Percentiles rank a stretch among this genome's conserved stretches.
Evolutionary conservation across 345 rosid species (phyloP).

Genomic region (Mercurialis annua): DNA sequence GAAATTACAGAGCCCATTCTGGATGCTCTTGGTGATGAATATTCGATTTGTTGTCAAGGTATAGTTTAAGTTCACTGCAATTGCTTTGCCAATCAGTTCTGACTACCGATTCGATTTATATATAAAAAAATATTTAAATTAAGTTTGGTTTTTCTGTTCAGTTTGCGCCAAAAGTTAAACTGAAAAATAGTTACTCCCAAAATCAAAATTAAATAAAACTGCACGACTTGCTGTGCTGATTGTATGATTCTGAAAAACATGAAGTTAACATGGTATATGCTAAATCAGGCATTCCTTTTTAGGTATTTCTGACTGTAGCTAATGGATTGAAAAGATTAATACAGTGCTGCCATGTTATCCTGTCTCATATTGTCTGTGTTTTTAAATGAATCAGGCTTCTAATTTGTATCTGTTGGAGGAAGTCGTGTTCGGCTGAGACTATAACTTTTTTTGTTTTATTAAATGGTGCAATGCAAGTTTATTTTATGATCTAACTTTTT

Average conservation of each 20-base stretch:
- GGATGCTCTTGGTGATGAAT: conserved; percentile 81
- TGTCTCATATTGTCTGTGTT: background rate
- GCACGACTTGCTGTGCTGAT: background rate
- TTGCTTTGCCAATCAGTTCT: background rate
- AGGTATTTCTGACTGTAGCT: background rate
- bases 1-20: conserved; percentile 53
- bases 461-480: too few species aligned
- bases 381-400: background rate
- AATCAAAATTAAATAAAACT: too few species aligned
- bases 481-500: background rate
- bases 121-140: too few species aligned
- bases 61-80: conserved; percentile 14
- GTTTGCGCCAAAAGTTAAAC: too few species aligned
- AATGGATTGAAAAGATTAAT: background rate
- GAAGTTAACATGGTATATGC: too few species aligned
- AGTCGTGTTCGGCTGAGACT: background rate
- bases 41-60: conserved; percentile 79
- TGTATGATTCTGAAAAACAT: background rate
- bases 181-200: too few species aligned
- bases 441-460: too few species aligned
- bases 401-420: background rate
- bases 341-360: background rate
- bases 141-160: too few species aligned
- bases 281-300: background rate
- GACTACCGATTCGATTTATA: too few species aligned